Evolutionary conservation across 2,329 filamentous ascomycete genomes (phyloP).

Genomic region (Fusarium illudens): DNA sequence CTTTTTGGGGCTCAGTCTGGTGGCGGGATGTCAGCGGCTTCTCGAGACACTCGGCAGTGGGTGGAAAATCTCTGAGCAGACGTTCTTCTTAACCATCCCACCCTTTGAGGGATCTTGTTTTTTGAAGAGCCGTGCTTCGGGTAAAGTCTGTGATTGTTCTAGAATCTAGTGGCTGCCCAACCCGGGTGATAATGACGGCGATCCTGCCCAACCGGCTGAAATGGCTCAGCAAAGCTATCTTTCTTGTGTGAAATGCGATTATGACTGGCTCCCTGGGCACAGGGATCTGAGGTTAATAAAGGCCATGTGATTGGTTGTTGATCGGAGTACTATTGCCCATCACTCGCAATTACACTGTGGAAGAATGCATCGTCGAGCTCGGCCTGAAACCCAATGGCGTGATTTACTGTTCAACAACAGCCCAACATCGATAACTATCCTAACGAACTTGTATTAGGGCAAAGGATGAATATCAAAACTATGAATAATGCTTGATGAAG

Average conservation of each 20-base stretch:
- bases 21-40: neutral
- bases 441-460: neutral
- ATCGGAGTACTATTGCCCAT: neutral
- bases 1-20: neutral
- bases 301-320: neutral
- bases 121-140: neutral
- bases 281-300: too few species aligned
- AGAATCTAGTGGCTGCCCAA: neutral
- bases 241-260: too few species aligned
- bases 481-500: neutral
- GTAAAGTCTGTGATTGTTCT: neutral
- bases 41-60: neutral
- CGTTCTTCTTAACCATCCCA: neutral
- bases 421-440: too few species aligned
- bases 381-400: neutral
- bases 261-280: too few species aligned
- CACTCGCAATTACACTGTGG: neutral
- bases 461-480: neutral
- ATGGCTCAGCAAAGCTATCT: neutral
- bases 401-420: neutral
- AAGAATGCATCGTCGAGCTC: neutral
- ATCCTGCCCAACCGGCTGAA: neutral
- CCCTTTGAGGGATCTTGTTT: neutral
- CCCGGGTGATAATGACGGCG: neutral
- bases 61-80: too few species aligned